phyloP scores from a whole-genome alignment of 495 filamentous ascomycete species.

The Aspergillus bertholletiae region DNA sequence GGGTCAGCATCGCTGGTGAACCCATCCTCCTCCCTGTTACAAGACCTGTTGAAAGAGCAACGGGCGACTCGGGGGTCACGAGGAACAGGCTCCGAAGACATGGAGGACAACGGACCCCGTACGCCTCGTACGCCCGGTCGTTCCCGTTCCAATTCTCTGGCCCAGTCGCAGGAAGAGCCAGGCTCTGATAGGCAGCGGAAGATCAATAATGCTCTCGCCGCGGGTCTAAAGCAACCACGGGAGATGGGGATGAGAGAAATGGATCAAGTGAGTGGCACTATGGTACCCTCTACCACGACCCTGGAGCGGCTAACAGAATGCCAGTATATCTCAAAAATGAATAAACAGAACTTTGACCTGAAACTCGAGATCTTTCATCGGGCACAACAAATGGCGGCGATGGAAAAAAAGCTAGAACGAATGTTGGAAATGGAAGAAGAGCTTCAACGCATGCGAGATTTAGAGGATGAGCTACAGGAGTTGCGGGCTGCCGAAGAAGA shows the following conservation, averaged over 20 bases:
- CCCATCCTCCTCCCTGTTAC: constrained; percentile 42
- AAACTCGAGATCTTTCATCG: constrained; percentile 81
- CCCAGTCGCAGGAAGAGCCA: constrained; percentile 27
- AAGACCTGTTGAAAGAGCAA: constrained; percentile 48
- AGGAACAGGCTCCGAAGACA: constrained; percentile 22
- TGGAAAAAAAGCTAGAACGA: constrained; percentile 67
- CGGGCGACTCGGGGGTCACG: constrained; percentile 37
- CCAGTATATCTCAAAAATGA: constrained; percentile 58
- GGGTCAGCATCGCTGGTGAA: constrained; percentile 34
- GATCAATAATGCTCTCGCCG: constrained; percentile 20
- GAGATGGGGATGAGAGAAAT: constrained; percentile 51
- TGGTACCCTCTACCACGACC: not conserved
- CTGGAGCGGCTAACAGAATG: constrained; percentile 7
- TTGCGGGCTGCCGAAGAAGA: constrained; percentile 54
- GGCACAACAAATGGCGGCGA: constrained; percentile 54
- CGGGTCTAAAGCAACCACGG: constrained; percentile 30
- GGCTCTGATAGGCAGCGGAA: constrained; percentile 35
- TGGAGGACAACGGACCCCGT: constrained; percentile 18
- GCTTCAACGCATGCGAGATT: constrained; percentile 58
- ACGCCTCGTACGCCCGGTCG: constrained; percentile 33
- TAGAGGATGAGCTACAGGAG: constrained; percentile 61
- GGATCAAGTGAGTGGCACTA: constrained; percentile 37
- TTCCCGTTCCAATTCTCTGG: constrained; percentile 15
- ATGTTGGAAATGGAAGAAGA: constrained; percentile 66
- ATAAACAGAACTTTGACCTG: constrained; percentile 87